These are phyloP conservation scores for Sambucus nigra DNA, from an alignment of 129 eudicot genomes.

Conservation along the genomic window DNA sequence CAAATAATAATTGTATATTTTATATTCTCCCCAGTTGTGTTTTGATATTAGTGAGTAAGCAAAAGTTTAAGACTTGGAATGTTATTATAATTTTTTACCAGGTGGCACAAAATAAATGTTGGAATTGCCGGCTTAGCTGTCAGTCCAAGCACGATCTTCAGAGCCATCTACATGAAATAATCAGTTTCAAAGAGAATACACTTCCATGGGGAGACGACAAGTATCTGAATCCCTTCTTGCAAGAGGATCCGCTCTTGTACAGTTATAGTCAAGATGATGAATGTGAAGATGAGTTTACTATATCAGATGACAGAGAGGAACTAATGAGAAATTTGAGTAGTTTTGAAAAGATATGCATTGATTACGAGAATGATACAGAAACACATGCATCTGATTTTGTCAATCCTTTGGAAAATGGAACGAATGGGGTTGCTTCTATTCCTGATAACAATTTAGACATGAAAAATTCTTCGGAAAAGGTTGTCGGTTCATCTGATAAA, in stretches of 20 bases:
- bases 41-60: too few relatives aligned
- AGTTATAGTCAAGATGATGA: slow-evolving; percentile 68
- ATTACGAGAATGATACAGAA: slow-evolving; percentile 22
- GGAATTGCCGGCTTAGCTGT: slow-evolving; percentile 56
- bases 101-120: slow-evolving; percentile 62
- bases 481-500: slow-evolving; percentile 5
- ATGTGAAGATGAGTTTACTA: slow-evolving; percentile 31
- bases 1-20: too few relatives aligned
- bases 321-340: slow-evolving; percentile 7
- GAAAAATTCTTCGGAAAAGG: slow-evolving; percentile 8
- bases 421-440: slow-evolving; percentile 22
- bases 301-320: slow-evolving; percentile 32
- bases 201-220: slow-evolving; percentile 64
- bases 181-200: slow-evolving; percentile 15
- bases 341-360: slow-evolving; percentile 24
- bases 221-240: slow-evolving; percentile 64
- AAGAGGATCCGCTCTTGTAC: slow-evolving; percentile 65
- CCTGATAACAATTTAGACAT: slow-evolving; percentile 10
- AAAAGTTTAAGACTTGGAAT: too few relatives aligned
- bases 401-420: slow-evolving; percentile 21
- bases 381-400: slow-evolving; percentile 6
- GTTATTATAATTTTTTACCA: slow-evolving; percentile 12
- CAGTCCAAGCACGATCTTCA: slow-evolving; percentile 38
- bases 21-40: too few relatives aligned
- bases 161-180: slow-evolving; percentile 44